Evolutionary conservation across 1,139 yeast genomes (phyloP).

Genomic region (Kodamaea ohmeri): DNA sequence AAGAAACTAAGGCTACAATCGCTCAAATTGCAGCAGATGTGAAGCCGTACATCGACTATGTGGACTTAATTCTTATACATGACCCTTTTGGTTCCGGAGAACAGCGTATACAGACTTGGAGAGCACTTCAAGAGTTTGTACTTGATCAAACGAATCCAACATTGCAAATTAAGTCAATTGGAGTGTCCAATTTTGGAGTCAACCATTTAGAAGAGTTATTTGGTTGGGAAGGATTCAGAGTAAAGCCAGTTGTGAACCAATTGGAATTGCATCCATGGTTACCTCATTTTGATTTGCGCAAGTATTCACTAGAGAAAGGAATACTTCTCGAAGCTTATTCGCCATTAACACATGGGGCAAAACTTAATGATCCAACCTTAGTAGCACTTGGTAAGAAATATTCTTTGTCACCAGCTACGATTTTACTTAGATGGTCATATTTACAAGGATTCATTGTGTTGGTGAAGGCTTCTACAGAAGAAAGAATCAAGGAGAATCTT

Average conservation of each 20-base stretch:
- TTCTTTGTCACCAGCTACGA: conserved; percentile 25
- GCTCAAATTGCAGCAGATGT: conserved; percentile 23
- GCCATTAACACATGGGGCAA: conserved; percentile 63
- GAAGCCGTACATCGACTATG: conserved; percentile 41
- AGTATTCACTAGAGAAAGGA: conserved; percentile 34
- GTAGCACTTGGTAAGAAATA: conserved; percentile 26
- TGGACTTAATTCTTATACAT: conserved; percentile 42
- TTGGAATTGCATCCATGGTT: conserved; percentile 49
- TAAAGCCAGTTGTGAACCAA: conserved; percentile 43
- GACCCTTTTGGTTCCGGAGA: conserved; percentile 31
- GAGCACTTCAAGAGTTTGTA: conserved; percentile 39
- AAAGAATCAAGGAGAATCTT: conserved; percentile 42
- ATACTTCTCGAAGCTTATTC: conserved; percentile 66
- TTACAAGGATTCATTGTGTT: conserved; percentile 65
- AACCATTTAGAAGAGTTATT: conserved; percentile 37
- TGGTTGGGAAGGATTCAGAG: conserved; percentile 31
- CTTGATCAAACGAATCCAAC: conserved; percentile 27
- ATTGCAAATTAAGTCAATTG: conserved; percentile 35
- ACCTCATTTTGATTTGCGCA: conserved; percentile 38
- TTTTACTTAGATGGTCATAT: conserved; percentile 38
- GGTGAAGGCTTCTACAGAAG: conserved; percentile 60
- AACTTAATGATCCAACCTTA: conserved; percentile 51
- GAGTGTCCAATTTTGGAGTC: conserved; percentile 44
- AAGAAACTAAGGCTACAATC: conserved; percentile 19
- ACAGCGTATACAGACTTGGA: conserved; percentile 37